Evolutionary conservation across 305 asterid species (phyloP), one percentile per base, ranked within the genome.

Genomic region (Fraxinus platypoda): DNA sequence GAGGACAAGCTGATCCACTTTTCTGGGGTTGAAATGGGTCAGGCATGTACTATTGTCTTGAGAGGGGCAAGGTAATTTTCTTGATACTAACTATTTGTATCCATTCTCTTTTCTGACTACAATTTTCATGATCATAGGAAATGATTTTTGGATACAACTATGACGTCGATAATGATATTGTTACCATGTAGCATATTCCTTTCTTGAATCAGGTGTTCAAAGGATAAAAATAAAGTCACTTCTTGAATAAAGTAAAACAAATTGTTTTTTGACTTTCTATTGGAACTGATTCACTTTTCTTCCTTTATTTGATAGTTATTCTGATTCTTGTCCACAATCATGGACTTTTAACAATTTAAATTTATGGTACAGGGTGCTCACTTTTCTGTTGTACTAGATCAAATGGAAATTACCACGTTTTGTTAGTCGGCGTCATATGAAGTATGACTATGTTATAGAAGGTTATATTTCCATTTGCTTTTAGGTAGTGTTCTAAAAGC

Each of bases 1-100:
- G 98, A 96, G 91, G 98, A 93, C 86, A 94, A 86, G 88, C 78
- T 92, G 89, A 96, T 96, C 87, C 97, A 94, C 87, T 96, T 96
- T 85, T 94, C 97, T 75, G 97, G 99, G 33, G 95, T 91, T 74
- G 97, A 87, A 83, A 86, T 94, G 98, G 98, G 99, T 70, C 97
- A 92, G 87, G 98, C 98, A 33, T 96, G 99, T 80, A 96, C 98
- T 1, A 94, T 96, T 54, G 99, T 96, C 33, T 85, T 94, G 86
- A 87, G 98, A 87, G 98, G 97, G 49, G 98, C 99, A 88, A 94
- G 98, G 97, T 94, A 92, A 68, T 37, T 66, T 25, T 75, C 71
- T 25, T 62, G 33, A 26, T 54, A 12, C 13, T 19, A 13, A 64
- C 6, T 71, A 23, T 74, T 78, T 87, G 9, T 15, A n/a, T 26